Evolutionary conservation across 1,284 basidiomycete genomes (phyloP), one percentile per base, ranked within the genome.

Genomic region (Cryptococcus wingfieldii): DNA sequence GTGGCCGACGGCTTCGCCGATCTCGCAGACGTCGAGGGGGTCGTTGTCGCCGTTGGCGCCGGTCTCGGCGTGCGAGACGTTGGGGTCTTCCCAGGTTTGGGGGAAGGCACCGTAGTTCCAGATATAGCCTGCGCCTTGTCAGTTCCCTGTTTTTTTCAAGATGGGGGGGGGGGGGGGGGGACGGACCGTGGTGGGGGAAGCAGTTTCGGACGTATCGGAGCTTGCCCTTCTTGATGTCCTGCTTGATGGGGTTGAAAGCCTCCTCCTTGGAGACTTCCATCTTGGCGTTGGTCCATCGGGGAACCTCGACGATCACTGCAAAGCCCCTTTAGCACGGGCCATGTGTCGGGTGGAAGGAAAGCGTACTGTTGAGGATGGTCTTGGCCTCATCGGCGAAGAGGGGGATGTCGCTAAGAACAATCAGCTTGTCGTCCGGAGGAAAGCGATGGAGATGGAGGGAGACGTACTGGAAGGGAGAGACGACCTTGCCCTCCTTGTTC

Each of bases 11-110:
- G 95, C 91, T 80, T 99, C 96, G 63, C 96, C 96, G 73, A 99
- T 98, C 81, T 99, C 96, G 80, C 96, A 98, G 62, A 99, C 95
- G 79, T 99, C 96, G 67, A 99, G 87, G 62, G 96, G 96, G 81
- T 99, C 96, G 74, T 98, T 97, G 83, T 99, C 96, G 60, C 96
- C 96, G 80, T 89, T 90, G 62, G 96, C 96, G 80, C 98, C 98
- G 74, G 96, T 98, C 83, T 99, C 96, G 56, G 93, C 83, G 79
- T 99, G 95, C 54, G 82, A 82, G 68, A 83, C 80, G 67, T 82
- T 78, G 47, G 96, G 96, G 79, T 98, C 96, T 77, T 99, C 96
- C 95, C 95, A 99, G 50, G 96, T 98, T 89, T 98, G 77, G 45
- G 93, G 92, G 85, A 97, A 96, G 63, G 92, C 90, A 72, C 92